Evolutionary conservation across 805 yeast genomes (phyloP).

Genomic region (Saturnispora silvae): DNA sequence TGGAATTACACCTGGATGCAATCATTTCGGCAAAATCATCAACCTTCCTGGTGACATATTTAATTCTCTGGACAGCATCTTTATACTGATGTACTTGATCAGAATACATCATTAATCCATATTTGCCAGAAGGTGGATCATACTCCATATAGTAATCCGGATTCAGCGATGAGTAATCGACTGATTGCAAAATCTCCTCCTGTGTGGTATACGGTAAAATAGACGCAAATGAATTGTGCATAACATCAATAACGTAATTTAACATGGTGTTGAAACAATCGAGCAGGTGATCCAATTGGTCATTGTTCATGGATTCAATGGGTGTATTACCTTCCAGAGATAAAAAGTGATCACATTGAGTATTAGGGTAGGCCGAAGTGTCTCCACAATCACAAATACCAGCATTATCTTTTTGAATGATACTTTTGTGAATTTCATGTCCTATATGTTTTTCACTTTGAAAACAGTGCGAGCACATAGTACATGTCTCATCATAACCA

Average conservation of each 20-base stretch:
- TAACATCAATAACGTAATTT: slow-evolving; percentile 54
- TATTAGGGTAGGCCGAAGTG: slow-evolving; percentile 63
- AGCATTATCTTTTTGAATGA: slow-evolving; percentile 55
- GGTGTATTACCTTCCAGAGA: neutral
- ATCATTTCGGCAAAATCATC: slow-evolving; percentile 64
- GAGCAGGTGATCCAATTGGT: slow-evolving; percentile 25
- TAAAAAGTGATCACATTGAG: slow-evolving; percentile 38
- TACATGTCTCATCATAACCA: slow-evolving; percentile 76
- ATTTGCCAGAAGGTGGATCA: slow-evolving; percentile 38
- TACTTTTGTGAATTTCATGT: slow-evolving; percentile 57
- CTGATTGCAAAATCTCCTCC: slow-evolving; percentile 18
- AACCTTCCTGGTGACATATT: slow-evolving; percentile 52
- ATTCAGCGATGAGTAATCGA: slow-evolving; percentile 18
- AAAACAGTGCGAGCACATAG: slow-evolving; percentile 69
- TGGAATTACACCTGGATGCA: slow-evolving; percentile 45
- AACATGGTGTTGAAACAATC: slow-evolving; percentile 36
- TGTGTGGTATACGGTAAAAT: slow-evolving; percentile 18
- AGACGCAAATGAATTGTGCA: slow-evolving; percentile 38
- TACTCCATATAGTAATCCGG: slow-evolving; percentile 34
- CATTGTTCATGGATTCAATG: slow-evolving; percentile 30
- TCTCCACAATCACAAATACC: slow-evolving; percentile 90
- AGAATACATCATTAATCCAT: slow-evolving; percentile 55
- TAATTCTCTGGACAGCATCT: slow-evolving; percentile 61
- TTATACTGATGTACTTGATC: slow-evolving; percentile 68
- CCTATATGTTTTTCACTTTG: slow-evolving; percentile 58